These are phyloP conservation scores for Leccinum insolens DNA, from an alignment of 1,284 basidiomycete species.

Conservation along the genomic window DNA sequence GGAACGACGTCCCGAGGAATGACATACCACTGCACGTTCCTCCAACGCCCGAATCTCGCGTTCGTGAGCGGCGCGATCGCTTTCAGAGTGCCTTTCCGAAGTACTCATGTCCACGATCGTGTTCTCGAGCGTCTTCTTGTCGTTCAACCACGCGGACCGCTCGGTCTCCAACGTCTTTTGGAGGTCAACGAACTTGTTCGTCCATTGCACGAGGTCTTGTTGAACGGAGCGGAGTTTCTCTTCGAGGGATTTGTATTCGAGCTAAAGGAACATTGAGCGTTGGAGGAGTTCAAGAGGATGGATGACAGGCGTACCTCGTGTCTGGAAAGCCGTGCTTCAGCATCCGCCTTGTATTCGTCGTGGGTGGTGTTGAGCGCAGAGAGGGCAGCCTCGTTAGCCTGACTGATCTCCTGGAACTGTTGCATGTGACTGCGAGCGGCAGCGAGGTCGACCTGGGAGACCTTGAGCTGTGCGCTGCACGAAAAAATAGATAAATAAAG, in stretches of 20 bases:
- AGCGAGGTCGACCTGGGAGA: conserved; percentile 74
- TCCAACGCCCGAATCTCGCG: conserved; percentile 67
- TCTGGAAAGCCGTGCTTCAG: conserved; percentile 64
- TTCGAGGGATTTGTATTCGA: conserved; percentile 49
- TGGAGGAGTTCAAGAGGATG: conserved; percentile 2
- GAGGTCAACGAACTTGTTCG: conserved; percentile 56
- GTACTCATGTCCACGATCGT: conserved; percentile 76
- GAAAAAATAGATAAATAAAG: not conserved
- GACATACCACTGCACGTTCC: conserved; percentile 66
- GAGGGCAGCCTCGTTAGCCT: conserved; percentile 79
- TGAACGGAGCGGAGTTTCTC: conserved; percentile 61
- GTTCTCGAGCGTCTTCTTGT: conserved; percentile 80
- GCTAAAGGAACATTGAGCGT: conserved; percentile 41
- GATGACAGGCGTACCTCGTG: conserved; percentile 56
- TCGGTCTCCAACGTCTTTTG: conserved; percentile 69
- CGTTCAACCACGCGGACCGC: conserved; percentile 67
- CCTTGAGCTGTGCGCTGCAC: conserved; percentile 70
- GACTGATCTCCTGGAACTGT: conserved; percentile 84
- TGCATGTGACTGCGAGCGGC: conserved; percentile 73
- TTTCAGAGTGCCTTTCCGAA: conserved; percentile 67
- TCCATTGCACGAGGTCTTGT: conserved; percentile 57
- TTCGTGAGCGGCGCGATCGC: conserved; percentile 64
- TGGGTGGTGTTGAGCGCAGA: conserved; percentile 70
- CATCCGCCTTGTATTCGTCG: conserved; percentile 76
- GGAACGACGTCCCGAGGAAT: not conserved